These are phyloP conservation scores for Amauroascus verrucosus DNA, from an alignment of 2,329 filamentous ascomycete genomes.

Conservation along the genomic window DNA sequence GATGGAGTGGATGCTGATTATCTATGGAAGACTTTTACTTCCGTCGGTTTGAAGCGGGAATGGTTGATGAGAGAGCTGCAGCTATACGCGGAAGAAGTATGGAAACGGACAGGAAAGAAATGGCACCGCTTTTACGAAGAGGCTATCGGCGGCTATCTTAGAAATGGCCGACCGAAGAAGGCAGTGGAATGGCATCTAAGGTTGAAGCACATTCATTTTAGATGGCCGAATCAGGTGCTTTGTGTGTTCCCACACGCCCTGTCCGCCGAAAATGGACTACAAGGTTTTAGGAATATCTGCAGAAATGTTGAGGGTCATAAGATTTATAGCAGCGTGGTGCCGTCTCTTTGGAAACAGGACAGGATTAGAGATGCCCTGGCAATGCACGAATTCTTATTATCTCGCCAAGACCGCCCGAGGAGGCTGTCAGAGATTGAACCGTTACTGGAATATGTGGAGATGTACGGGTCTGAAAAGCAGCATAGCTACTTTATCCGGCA, in stretches of 20 bases:
- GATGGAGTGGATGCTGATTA: slow-evolving; percentile 29
- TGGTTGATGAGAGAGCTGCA: slow-evolving; percentile 27
- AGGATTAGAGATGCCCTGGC: slow-evolving; percentile 32
- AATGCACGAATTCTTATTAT: slow-evolving; percentile 40
- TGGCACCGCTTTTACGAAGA: slow-evolving; percentile 30
- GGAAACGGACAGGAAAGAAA: slow-evolving; percentile 30
- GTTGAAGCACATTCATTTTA: slow-evolving; percentile 28
- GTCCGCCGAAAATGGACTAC: slow-evolving; percentile 21
- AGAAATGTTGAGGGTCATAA: slow-evolving; percentile 27
- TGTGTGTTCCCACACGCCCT: slow-evolving; percentile 24
- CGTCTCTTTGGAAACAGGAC: slow-evolving; percentile 30
- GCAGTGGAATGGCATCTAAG: slow-evolving; percentile 31
- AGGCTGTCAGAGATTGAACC: slow-evolving; percentile 30
- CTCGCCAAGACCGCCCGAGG: slow-evolving; percentile 35
- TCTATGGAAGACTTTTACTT: slow-evolving; percentile 35
- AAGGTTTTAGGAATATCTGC: slow-evolving; percentile 37
- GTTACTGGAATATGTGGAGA: slow-evolving; percentile 32
- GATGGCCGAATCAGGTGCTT: slow-evolving; percentile 23
- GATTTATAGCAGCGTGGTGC: slow-evolving; percentile 38
- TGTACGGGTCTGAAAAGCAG: slow-evolving; percentile 21
- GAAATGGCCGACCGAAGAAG: slow-evolving; percentile 22
- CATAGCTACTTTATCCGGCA: slow-evolving; percentile 9
- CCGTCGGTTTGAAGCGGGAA: slow-evolving; percentile 27
- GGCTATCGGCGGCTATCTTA: slow-evolving; percentile 30
- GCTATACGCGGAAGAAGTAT: slow-evolving; percentile 33